A percentile compares a stretch with the other conserved stretches of the same genome.
phyloP scores from a whole-genome alignment of 1,284 basidiomycete genomes.

The Sporisorium graminicola region DNA sequence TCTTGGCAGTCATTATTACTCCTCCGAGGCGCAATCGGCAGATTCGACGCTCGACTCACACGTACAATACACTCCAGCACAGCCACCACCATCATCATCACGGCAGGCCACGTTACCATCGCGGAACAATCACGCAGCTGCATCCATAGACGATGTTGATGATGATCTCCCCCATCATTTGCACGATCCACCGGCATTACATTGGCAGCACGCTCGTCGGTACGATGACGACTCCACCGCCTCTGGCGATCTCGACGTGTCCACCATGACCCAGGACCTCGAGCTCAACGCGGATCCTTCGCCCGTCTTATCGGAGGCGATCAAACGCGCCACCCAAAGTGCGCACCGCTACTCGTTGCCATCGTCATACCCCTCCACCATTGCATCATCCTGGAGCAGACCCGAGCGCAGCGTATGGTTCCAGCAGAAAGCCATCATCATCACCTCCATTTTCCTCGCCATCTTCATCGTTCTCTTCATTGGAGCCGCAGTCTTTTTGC shows the following conservation, averaged over 20 bases:
- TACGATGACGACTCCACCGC: conserved; percentile 25
- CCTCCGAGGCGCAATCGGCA: neutral
- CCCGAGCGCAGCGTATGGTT: conserved; percentile 63
- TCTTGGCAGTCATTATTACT: neutral
- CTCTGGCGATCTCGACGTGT: conserved; percentile 29
- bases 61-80: conserved; percentile 1
- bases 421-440: conserved; percentile 65
- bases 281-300: conserved; percentile 8
- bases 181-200: neutral
- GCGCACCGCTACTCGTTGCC: conserved; percentile 45
- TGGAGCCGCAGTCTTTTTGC: conserved; percentile 64
- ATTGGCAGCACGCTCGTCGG: conserved; percentile 32
- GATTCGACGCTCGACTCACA: neutral
- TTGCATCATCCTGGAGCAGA: conserved; percentile 56
- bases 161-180: conserved; percentile 18
- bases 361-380: conserved; percentile 51
- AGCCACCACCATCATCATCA: conserved; percentile 9
- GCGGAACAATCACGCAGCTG: neutral
- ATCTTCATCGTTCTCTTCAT: conserved; percentile 69
- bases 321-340: conserved; percentile 5
- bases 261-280: conserved; percentile 1
- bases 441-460: conserved; percentile 66
- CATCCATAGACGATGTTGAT: conserved; percentile 25
- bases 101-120: conserved; percentile 5
- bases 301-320: neutral